Percentiles rank a stretch among this genome's conserved stretches.
Conservation (phyloP, 148 eudicot genomes). For the Nepenthes mirabilis region DNA sequence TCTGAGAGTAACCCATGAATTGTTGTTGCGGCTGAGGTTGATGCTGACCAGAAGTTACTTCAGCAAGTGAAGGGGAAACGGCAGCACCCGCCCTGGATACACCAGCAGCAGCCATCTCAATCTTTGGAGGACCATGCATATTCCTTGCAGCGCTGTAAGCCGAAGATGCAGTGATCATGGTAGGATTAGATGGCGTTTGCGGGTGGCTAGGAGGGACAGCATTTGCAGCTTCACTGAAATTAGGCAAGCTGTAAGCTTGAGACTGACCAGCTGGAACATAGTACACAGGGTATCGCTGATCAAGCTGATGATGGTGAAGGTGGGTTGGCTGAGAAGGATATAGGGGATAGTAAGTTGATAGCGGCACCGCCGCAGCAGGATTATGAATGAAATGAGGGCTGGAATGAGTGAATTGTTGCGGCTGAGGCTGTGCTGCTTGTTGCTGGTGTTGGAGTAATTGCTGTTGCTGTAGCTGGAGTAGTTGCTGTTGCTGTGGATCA, state of each 20-base stretch:
- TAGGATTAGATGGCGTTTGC: conserved; percentile 34
- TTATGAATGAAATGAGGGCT: conserved; percentile 44
- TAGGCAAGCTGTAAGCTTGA: conserved; percentile 49
- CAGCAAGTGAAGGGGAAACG: conserved; percentile 27
- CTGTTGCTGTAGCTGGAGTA: conserved; percentile 4
- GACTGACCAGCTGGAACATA: conserved; percentile 52
- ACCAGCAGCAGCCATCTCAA: conserved; percentile 35
- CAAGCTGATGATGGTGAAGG: conserved; percentile 27
- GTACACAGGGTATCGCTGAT: conserved; percentile 46
- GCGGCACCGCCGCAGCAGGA: conserved; percentile 43
- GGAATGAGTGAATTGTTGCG: conserved; percentile 46
- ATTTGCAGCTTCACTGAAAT: conserved; percentile 24
- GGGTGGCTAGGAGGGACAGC: conserved; percentile 21
- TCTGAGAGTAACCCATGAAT: conserved; percentile 47
- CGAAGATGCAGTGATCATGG: conserved; percentile 12
- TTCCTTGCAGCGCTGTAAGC: conserved; percentile 26
- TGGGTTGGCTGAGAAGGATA: conserved; percentile 62
- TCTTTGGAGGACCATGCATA: conserved; percentile 25
- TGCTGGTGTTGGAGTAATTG: background rate
- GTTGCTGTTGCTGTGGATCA: conserved; percentile 31
- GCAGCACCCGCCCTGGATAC: conserved; percentile 29
- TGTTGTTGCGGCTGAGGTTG: conserved; percentile 36
- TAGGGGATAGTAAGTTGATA: conserved; percentile 44
- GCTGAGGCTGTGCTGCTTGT: background rate
- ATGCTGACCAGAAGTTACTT: conserved; percentile 33